Base-by-base conservation (phyloP, 805 yeast species). In the Ogataea sp. region DNA sequence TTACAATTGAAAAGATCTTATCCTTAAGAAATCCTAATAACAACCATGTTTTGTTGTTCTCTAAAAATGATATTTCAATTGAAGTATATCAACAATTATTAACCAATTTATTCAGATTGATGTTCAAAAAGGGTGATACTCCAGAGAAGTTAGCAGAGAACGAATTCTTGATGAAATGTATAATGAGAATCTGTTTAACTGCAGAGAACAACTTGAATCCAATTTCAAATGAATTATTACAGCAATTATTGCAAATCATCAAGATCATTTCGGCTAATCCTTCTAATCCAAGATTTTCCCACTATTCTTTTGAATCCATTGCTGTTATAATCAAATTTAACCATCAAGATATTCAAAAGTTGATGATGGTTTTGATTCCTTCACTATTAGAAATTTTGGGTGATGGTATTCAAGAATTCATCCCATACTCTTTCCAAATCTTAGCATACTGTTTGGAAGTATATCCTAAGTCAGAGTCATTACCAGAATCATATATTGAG, bases 91-190 rank as follows among this genome's bases (percentile, higher is more conserved):
- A 75, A 45, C 76, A 76, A 21, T 61, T 90, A 33, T 64, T 90
- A 37, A 70, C 70, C 28, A 80, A 74, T 43, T 65, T 90, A 34
- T 83, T 93, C 49, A 64, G 70, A 28, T 68, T 86, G 36, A 80
- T 90, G 35, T 65, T 81, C 40, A 66, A 68, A 41, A 74, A 73
- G 42, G 70, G 74, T 9, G 58, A 65, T 2, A 64, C 86, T 1
- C 97, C 97, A 0, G 97, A 88, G 56, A 90, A 88, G 55, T 65
- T 94, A 38, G 88, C 97, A 0, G 97, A 93, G 55, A 93, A 93
- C 59, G 98, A 93, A 55, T 93, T 86, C 56, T 68, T 93, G 54
- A 85, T 93, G 80, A 86, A 82, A 55, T 78, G 94, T 45, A 68
- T 86, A 2, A 86, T 88, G 88, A 73, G 97, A 51, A 80, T 89